Conservation (phyloP, 352 stramenopile species). For the Globisporangium polare region DNA sequence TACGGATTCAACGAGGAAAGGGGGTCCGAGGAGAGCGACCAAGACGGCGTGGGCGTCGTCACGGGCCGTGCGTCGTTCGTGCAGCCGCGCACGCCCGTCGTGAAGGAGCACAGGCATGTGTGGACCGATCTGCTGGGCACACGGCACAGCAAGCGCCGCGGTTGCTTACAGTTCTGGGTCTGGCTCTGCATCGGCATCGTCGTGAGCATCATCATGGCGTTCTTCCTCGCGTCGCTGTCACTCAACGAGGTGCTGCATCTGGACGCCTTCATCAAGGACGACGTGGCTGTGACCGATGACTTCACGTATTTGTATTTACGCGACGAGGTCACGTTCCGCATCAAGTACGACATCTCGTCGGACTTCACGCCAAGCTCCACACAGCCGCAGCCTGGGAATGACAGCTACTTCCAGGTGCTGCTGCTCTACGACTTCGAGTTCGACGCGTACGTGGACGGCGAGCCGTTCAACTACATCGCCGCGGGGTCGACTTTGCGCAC, state of each 20-base stretch:
- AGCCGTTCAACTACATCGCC: slow-evolving; percentile 37
- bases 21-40: slow-evolving; percentile 48
- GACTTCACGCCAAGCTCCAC: slow-evolving; percentile 10
- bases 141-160: slow-evolving; percentile 28
- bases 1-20: slow-evolving; percentile 70
- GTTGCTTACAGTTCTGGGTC: slow-evolving; percentile 35
- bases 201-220: slow-evolving; percentile 24
- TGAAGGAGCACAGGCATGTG: slow-evolving; percentile 32
- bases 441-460: slow-evolving; percentile 40
- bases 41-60: slow-evolving; percentile 16
- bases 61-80: slow-evolving; percentile 28
- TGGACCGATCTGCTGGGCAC: slow-evolving; percentile 53
- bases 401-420: slow-evolving; percentile 45
- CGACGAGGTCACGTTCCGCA: slow-evolving; percentile 54
- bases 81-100: slow-evolving; percentile 30
- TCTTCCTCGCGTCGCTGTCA: slow-evolving; percentile 26
- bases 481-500: slow-evolving; percentile 36
- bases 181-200: slow-evolving; percentile 33
- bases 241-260: slow-evolving; percentile 65
- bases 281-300: slow-evolving; percentile 48
- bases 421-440: slow-evolving; percentile 53
- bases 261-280: slow-evolving; percentile 47
- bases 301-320: slow-evolving; percentile 58
- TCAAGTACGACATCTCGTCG: slow-evolving; percentile 49
- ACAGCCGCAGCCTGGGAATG: slow-evolving; percentile 16